Base-by-base conservation (phyloP, 1,139 yeast genomes). In the Debaryomyces fabryi region DNA sequence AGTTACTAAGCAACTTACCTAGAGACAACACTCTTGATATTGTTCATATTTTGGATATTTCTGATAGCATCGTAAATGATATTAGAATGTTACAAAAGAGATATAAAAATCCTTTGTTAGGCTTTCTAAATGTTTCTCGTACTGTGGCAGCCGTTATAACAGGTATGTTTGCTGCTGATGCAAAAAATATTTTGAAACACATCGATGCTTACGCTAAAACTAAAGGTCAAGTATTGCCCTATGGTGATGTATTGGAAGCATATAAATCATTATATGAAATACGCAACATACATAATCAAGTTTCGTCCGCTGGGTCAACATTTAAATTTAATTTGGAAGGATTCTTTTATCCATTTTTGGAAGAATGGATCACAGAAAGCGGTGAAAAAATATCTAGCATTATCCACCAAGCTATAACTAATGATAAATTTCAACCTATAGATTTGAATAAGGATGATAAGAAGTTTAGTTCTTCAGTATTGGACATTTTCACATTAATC, bases 401-500 rank as follows among this genome's bases (percentile, higher is more conserved):
- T 57, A 82, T 85, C 3, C 69, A 71, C 27, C 76, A 81, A 25
- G 83, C 90, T 0, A 58, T 87, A 9, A 72, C 74, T 18, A 72
- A 70, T 20, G 96, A 88, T 59, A 59, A 59, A 0, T 86, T 85
- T 64, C 67, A 73, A 50, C 84, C 87, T 0, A 64, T 83, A 15
- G 81, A 81, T 54, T 57, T 74, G 3, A 74, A 69, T 0, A 65
- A 60, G 25, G 77, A 74, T 44, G 63, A 64, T 9, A 71, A 70
- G 48, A 72, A 52, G 51, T 71, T 58, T 47, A 72, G 78, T 49
- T 71, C 82, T 1, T 86, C 93, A 0, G 88, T 87, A 1, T 64
- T 79, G 25, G 96, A 88, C 60, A 76, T 86, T 20, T 85, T 87
- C 62, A 74, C 82, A 7, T 73, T 88, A 59, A 76, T 88, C 42